Evolutionary conservation across 2,329 filamentous ascomycete species (phyloP), one percentile per base, ranked within the genome.

Genomic region (Botryosphaeria dothidea): DNA sequence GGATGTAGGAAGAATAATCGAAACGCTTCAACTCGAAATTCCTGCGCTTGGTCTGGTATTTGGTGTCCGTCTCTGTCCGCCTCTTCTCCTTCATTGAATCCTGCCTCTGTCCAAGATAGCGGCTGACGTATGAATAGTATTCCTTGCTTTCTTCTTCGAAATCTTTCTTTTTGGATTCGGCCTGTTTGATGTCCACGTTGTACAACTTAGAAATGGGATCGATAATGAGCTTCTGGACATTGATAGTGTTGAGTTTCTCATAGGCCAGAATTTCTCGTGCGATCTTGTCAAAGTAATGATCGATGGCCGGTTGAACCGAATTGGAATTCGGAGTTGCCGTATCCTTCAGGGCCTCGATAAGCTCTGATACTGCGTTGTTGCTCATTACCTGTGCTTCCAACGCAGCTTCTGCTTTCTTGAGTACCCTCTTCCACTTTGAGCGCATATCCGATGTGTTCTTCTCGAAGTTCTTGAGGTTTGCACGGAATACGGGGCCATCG

Each of bases 91-190:
- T 99, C 72, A 97, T 84, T 7, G 94, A 96, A 78, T 99, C 95
- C 75, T 96, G 93, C 48, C 94, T 88, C 76, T 98, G 94, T 34
- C 95, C 95, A n/a, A 99, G 86, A 78, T 99, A 99, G 52, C 93
- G 89, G 68, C 93, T 91, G 58, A 98, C 92, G 75, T 97, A 99
- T 68, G 91, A 89, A 79, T 99, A 99, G 79, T 97, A 99, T 75
- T 99, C 95, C 76, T 96, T 95, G 81, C 94, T 98, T 77, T 99
- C 95, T 73, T 99, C 95, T 69, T 99, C 95, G 71, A 99, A 99
- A 71, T 98, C 95, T 69, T 95, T 92, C 79, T 95, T 96, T 82
- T 99, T 99, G 45, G 91, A 85, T 74, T 99, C 95, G 27, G 94
- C 96, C 77, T 97, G 93, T 78, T 99, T 99, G 81, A 99, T 98